These are phyloP conservation scores for Fusarium sp. DNA, from an alignment of 2,329 filamentous ascomycete species.

Conservation along the genomic window DNA sequence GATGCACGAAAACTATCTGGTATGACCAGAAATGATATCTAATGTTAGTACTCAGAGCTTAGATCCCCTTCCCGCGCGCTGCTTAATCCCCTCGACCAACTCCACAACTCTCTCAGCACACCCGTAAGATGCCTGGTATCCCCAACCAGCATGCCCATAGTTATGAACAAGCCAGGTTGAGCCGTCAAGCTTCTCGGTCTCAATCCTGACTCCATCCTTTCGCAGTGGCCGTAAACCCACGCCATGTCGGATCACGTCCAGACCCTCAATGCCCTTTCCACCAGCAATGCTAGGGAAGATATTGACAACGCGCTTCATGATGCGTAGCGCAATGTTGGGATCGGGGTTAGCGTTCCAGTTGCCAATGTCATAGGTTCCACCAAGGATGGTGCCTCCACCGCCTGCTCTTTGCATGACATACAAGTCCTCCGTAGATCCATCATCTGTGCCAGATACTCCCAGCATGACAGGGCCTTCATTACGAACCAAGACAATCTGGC, in stretches of 20 bases:
- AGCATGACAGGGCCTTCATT: conserved; percentile 78
- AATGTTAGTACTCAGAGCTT: not conserved
- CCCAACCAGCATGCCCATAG: conserved; percentile 62
- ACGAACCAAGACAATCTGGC: conserved; percentile 84
- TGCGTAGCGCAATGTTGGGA: conserved; percentile 78
- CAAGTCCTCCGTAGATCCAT: conserved; percentile 75
- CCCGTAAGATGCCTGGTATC: not conserved
- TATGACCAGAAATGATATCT: not conserved
- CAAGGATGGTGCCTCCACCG: conserved; percentile 82
- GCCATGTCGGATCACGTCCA: conserved; percentile 82
- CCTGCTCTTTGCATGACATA: conserved; percentile 86
- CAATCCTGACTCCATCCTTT: conserved; percentile 79
- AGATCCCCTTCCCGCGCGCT: not conserved
- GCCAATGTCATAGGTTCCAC: conserved; percentile 81
- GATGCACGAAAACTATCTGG: not conserved
- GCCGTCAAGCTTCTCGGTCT: conserved; percentile 64
- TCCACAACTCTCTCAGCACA: not conserved
- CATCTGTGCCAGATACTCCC: conserved; percentile 76
- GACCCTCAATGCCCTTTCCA: conserved; percentile 74
- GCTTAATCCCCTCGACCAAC: not conserved
- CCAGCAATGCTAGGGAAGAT: conserved; percentile 72
- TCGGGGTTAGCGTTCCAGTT: conserved; percentile 85
- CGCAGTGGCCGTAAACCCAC: conserved; percentile 84
- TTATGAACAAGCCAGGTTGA: conserved; percentile 75
- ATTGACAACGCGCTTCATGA: conserved; percentile 80